Evolutionary conservation across 1,284 basidiomycete species (phyloP).

Genomic region (Rhodotorula sp.): DNA sequence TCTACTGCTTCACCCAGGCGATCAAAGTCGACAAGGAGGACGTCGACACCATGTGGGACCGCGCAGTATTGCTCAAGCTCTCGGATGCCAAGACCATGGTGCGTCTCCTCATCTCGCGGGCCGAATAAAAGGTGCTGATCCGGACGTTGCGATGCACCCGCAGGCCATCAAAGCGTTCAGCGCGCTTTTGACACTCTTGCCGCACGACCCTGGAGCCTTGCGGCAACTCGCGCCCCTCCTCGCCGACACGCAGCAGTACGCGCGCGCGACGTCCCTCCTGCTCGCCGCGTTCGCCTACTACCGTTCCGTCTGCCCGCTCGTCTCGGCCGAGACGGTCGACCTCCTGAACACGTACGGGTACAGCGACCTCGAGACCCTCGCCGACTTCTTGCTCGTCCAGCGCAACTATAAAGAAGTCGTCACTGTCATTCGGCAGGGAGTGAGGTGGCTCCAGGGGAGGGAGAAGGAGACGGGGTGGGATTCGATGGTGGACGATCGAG

Average conservation of each 20-base stretch:
- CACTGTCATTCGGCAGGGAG: conserved; percentile 68
- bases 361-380: conserved; percentile 64
- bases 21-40: conserved; percentile 75
- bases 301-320: conserved; percentile 45
- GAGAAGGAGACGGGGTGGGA: conserved; percentile 74
- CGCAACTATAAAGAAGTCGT: conserved; percentile 69
- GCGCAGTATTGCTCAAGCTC: conserved; percentile 75
- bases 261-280: conserved; percentile 63
- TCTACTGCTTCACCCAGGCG: conserved; percentile 88
- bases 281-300: conserved; percentile 60
- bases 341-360: conserved; percentile 42
- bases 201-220: conserved; percentile 77
- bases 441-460: conserved; percentile 87
- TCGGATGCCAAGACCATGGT: conserved; percentile 68
- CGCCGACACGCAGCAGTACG: conserved; percentile 65
- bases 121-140: background rate
- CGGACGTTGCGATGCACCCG: background rate
- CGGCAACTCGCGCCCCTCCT: conserved; percentile 76
- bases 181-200: conserved; percentile 70
- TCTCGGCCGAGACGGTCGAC: conserved; percentile 15
- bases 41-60: conserved; percentile 84
- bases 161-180: conserved; percentile 74
- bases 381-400: conserved; percentile 74
- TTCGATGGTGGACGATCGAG: conserved; percentile 76
- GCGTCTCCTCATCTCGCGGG: conserved; percentile 22